Percentiles rank a stretch among this genome's conserved stretches.
Evolutionary conservation across 1,284 basidiomycete genomes (phyloP).

Genomic region (Phellopilus nigrolimitatus): DNA sequence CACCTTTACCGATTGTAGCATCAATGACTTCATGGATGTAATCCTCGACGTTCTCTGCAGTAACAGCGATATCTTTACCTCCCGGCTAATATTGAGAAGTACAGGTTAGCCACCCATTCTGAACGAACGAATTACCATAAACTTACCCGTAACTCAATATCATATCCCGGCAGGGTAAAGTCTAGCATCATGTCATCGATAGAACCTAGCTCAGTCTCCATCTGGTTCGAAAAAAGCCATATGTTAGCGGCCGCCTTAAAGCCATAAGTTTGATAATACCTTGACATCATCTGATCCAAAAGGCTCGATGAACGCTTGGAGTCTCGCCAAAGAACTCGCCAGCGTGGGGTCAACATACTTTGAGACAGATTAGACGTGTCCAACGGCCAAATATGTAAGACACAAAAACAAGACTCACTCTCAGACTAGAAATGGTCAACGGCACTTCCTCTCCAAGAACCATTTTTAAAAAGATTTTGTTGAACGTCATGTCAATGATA

Average conservation of each 20-base stretch:
- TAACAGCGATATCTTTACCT: constrained; percentile 77
- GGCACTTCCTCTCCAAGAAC: constrained; percentile 84
- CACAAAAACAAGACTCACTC: too few relatives aligned
- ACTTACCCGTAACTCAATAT: constrained; percentile 80
- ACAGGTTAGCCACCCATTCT: too few relatives aligned
- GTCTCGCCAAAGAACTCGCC: constrained; percentile 79
- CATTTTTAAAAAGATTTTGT: constrained; percentile 87
- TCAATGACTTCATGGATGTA: constrained; percentile 83
- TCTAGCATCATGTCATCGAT: constrained; percentile 90
- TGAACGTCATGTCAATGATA: constrained; percentile 95
- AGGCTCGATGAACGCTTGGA: constrained; percentile 56
- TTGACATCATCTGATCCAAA: constrained; percentile 45
- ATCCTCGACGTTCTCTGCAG: constrained; percentile 81
- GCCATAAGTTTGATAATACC: constrained; percentile 31
- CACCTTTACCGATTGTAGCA: constrained; percentile 75
- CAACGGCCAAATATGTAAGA: too few relatives aligned
- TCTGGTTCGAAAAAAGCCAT: neutral
- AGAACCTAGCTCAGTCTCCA: constrained; percentile 27
- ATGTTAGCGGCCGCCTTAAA: neutral
- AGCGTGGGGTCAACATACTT: constrained; percentile 80
- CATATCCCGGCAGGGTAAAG: constrained; percentile 94
- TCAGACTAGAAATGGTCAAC: constrained; percentile 76
- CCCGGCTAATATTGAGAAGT: constrained; percentile 50
- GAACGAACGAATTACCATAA: constrained; percentile 7
- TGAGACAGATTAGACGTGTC: too few relatives aligned